These are phyloP conservation scores for Mucor racemosus DNA, from an alignment of 371 early-diverging fungal genomes.

Conservation along the genomic window DNA sequence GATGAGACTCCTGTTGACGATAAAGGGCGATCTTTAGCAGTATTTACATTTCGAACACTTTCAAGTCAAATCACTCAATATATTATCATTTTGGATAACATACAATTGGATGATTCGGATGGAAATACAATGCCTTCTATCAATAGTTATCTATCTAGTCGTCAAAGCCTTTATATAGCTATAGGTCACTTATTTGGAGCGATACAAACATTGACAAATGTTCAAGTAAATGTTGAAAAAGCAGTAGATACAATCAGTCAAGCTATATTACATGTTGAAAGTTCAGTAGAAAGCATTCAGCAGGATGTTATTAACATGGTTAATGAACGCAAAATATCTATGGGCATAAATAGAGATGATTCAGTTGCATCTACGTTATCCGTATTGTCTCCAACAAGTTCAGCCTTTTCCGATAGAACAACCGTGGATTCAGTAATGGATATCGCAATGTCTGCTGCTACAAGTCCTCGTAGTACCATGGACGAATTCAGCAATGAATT, in stretches of 20 bases:
- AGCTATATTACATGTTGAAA: conserved; percentile 44
- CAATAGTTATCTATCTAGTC: conserved; percentile 69
- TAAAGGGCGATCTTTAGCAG: conserved; percentile 32
- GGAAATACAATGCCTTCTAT: conserved; percentile 48
- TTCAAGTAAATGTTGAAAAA: conserved; percentile 35
- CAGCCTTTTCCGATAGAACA: background rate
- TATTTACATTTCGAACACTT: conserved; percentile 43
- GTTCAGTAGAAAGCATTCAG: conserved; percentile 43
- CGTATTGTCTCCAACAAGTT: background rate
- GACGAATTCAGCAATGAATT: conserved; percentile 1
- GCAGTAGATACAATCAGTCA: conserved; percentile 42
- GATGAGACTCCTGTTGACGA: background rate
- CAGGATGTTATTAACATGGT: conserved; percentile 42
- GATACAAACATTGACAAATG: conserved; percentile 63
- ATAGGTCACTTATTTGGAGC: conserved; percentile 73
- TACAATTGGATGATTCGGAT: conserved; percentile 15
- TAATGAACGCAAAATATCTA: conserved; percentile 41
- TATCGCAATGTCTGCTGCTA: background rate
- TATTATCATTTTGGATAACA: conserved; percentile 37
- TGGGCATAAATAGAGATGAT: conserved; percentile 17
- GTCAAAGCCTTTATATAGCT: conserved; percentile 63
- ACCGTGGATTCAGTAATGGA: conserved; percentile 1
- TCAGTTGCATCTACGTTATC: conserved; percentile 6
- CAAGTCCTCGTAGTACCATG: background rate
- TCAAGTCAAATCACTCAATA: conserved; percentile 44